Percentiles rank a stretch among this genome's conserved stretches.
phyloP scores from a whole-genome alignment of 2,329 filamentous ascomycete species.

The Thielaviopsis populi region DNA sequence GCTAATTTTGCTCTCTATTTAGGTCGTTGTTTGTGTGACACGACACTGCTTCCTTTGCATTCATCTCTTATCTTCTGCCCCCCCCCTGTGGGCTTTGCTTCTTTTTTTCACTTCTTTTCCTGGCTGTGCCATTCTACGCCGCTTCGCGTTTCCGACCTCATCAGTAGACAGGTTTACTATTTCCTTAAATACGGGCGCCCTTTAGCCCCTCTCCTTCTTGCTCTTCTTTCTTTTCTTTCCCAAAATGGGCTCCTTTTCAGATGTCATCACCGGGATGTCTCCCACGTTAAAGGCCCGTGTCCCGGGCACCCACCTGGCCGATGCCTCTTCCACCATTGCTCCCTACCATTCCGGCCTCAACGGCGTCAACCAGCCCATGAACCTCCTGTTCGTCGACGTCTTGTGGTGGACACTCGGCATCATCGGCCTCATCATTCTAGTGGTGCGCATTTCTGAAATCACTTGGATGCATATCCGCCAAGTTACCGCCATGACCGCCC shows the following conservation, averaged over 20 bases:
- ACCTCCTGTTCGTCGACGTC: conserved; percentile 40
- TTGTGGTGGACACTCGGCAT: conserved; percentile 48
- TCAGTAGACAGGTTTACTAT: neutral
- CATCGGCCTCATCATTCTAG: conserved; percentile 37
- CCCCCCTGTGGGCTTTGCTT: neutral
- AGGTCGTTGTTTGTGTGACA: neutral
- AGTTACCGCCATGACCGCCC: conserved; percentile 41
- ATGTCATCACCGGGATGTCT: conserved; percentile 19
- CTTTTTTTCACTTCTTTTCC: neutral
- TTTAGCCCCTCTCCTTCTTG: neutral
- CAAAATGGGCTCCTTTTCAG: conserved; percentile 4
- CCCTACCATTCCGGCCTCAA: conserved; percentile 41
- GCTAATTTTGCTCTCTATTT: neutral
- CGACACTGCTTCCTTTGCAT: neutral
- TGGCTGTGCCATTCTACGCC: conserved; percentile 4
- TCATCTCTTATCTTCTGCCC: neutral
- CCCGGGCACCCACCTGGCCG: conserved; percentile 20
- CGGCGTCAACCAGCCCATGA: conserved; percentile 44
- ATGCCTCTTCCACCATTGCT: conserved; percentile 33
- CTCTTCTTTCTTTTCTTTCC: neutral
- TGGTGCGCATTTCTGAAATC: conserved; percentile 39
- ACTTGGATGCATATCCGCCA: conserved; percentile 42
- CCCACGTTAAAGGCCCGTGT: conserved; percentile 23
- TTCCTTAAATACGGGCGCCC: neutral
- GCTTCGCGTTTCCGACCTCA: neutral